Percentiles rank a stretch among this genome's conserved stretches.
phyloP scores from a whole-genome alignment of 208 protist genomes.

The Crithidia expoeki region DNA sequence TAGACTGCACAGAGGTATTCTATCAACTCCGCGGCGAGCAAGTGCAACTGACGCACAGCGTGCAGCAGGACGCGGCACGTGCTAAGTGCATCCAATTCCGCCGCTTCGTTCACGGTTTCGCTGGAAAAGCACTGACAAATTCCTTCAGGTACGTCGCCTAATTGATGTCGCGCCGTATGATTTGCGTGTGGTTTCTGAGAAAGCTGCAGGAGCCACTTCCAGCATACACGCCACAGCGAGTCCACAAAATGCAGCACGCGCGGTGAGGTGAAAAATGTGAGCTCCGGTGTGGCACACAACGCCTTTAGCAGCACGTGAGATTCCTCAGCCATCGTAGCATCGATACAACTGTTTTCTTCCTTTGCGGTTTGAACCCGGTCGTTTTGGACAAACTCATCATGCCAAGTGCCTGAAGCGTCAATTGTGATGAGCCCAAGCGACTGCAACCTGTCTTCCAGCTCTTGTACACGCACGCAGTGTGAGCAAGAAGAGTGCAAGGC shows the following conservation, averaged over 20 bases:
- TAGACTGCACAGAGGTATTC: slow-evolving; percentile 22
- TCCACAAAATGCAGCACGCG: not conserved
- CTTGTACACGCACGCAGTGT: not conserved
- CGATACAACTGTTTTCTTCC: not conserved
- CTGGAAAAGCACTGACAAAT: too few species aligned
- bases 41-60: slow-evolving; percentile 2
- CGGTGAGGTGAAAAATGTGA: slow-evolving; percentile 7
- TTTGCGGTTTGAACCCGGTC: not conserved
- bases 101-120: not conserved
- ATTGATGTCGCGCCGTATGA: not conserved
- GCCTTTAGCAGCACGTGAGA: slow-evolving; percentile 1
- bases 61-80: slow-evolving; percentile 16
- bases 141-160: not conserved
- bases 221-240: not conserved
- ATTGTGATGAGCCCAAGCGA: not conserved
- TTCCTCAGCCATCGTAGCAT: not conserved
- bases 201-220: not conserved
- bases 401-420: not conserved
- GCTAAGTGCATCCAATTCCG: slow-evolving; percentile 23
- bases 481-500: not conserved
- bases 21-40: slow-evolving; percentile 15
- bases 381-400: not conserved
- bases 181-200: not conserved
- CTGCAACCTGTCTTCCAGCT: slow-evolving; percentile 4
- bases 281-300: not conserved